phyloP scores from a whole-genome alignment of 148 eudicot genomes.

The Camellia sinensis region DNA sequence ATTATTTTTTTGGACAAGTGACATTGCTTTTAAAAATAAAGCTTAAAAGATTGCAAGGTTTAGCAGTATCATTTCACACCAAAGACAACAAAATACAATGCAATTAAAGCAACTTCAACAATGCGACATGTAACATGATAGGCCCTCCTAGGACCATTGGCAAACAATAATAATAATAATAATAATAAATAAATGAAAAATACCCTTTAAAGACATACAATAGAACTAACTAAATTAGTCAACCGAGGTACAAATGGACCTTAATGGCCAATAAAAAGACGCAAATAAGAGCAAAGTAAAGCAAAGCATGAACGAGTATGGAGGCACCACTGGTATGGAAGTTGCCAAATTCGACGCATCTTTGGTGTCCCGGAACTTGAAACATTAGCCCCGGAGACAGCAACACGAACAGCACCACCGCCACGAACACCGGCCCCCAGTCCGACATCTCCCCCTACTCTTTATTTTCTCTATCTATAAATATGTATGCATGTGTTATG shows the following conservation, averaged over 20 bases:
- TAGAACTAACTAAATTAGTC: neutral
- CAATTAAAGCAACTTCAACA: too few species aligned
- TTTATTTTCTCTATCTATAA: neutral
- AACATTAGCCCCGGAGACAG: slow-evolving; percentile 28
- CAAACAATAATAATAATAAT: too few species aligned
- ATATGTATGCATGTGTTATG: neutral
- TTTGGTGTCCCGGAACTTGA: slow-evolving; percentile 25
- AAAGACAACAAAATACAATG: too few species aligned
- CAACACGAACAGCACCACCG: slow-evolving; percentile 29
- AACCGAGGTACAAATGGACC: slow-evolving; percentile 24
- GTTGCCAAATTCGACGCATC: slow-evolving; percentile 24
- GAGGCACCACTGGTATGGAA: slow-evolving; percentile 28
- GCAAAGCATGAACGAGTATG: slow-evolving; percentile 22
- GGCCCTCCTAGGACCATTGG: too few species aligned
- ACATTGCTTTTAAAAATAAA: too few species aligned
- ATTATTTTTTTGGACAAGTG: too few species aligned
- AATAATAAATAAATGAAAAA: too few species aligned
- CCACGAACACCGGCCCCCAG: slow-evolving; percentile 41
- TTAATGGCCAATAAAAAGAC: slow-evolving; percentile 25
- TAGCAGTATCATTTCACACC: too few species aligned
- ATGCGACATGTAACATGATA: too few species aligned
- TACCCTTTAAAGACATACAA: neutral
- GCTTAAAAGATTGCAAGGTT: too few species aligned
- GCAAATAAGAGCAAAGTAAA: slow-evolving; percentile 27
- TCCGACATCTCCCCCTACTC: slow-evolving; percentile 17